Evolutionary conservation across 305 asterid species (phyloP).

Genomic region (Salvia sclarea): DNA sequence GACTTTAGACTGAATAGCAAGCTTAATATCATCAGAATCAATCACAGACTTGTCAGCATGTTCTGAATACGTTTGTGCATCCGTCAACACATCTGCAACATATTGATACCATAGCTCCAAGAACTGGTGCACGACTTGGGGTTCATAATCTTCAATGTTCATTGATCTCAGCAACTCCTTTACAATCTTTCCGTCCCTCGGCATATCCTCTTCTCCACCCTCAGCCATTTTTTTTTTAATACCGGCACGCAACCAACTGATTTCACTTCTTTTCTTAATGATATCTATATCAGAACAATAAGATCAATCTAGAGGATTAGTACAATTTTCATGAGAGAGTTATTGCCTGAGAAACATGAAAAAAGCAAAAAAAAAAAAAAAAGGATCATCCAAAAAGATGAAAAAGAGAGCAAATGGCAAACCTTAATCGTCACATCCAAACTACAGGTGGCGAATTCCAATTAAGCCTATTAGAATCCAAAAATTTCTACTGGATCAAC

Average conservation of each 20-base stretch:
- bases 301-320: background rate
- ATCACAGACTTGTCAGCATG: conserved; percentile 71
- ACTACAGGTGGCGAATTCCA: background rate
- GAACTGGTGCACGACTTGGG: conserved; percentile 78
- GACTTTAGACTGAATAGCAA: conserved; percentile 83
- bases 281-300: background rate
- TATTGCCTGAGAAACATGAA: background rate
- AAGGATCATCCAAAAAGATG: background rate
- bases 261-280: background rate
- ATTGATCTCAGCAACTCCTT: conserved; percentile 78
- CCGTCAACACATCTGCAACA: conserved; percentile 71
- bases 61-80: conserved; percentile 89
- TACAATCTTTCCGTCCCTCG: conserved; percentile 85
- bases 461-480: background rate
- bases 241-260: background rate
- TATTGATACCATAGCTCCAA: conserved; percentile 82
- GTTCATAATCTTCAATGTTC: conserved; percentile 84
- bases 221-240: conserved; percentile 56
- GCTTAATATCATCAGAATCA: conserved; percentile 86
- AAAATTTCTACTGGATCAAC: background rate
- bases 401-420: background rate
- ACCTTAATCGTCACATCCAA: background rate
- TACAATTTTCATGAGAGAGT: background rate
- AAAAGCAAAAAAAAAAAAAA: background rate
- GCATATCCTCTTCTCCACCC: conserved; percentile 68